Evolutionary conservation across 345 rosid genomes (phyloP).

Genomic region (Linum lewisii): DNA sequence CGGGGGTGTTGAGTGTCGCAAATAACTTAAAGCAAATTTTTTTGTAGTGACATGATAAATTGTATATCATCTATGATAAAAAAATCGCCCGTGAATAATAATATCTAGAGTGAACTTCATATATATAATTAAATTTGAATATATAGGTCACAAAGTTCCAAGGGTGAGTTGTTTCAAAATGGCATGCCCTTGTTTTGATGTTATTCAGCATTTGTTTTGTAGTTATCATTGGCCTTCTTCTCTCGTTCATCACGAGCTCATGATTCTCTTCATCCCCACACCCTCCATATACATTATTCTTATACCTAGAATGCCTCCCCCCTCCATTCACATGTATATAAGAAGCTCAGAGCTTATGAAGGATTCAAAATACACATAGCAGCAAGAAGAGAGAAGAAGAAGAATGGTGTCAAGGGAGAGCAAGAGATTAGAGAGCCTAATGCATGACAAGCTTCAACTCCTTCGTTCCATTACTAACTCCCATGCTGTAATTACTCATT

Average conservation of each 20-base stretch:
- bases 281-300: not conserved
- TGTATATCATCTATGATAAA: no score
- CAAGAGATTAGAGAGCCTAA: slow-evolving; percentile 35
- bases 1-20: no score
- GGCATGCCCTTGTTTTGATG: slow-evolving; percentile 3
- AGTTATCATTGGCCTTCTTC: not conserved
- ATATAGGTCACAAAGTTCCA: no score
- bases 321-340: not conserved
- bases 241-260: slow-evolving; percentile 40
- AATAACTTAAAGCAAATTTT: no score
- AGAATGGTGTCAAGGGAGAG: slow-evolving; percentile 39
- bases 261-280: not conserved
- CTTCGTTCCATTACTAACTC: slow-evolving; percentile 54
- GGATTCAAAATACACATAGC: not conserved
- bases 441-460: slow-evolving; percentile 37
- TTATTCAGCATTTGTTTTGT: not conserved
- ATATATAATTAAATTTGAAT: no score
- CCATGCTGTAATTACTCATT: slow-evolving; percentile 37
- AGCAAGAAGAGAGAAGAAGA: not conserved
- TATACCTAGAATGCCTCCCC: not conserved
- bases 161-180: slow-evolving; percentile 21
- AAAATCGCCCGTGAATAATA: no score
- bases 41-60: no score
- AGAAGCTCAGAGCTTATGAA: no score
- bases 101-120: no score